Evolutionary conservation across 192 early-diverging fungal genomes (phyloP), one percentile per base, ranked within the genome.

Genomic region (Pecoramyces ruminantium): DNA sequence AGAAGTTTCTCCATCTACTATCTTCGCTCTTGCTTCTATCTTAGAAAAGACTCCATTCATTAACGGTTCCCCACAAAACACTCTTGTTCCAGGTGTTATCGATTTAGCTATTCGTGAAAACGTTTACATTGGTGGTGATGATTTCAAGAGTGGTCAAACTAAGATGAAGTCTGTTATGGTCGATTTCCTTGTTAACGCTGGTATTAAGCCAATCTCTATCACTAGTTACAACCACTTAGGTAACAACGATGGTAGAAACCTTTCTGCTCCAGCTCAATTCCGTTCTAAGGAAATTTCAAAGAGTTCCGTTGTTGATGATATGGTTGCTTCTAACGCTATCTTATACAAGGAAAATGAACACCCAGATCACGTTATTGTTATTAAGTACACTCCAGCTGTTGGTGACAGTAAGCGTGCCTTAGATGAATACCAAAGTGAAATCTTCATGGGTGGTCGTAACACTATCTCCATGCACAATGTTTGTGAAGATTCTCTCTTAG

Each of bases 241-340:
- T n/a, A n/a, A n/a, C n/a, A n/a, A n/a, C n/a, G 97, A 99, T 87
- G 97, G 97, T 77, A 94, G 92, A 90, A 99, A 99, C 91, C 90
- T 99, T 87, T 95, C 93, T 39, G 95, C 96, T 38, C 96, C 95
- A 21, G 90, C 94, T 88, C 97, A 99, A 92, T 99, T 99, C 92
- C 93, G 97, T 78, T 94, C 92, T 85, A 99, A 99, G 94, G 97
- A 99, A 86, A 99, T 99, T 86, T 96, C 95, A 83, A 99, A 99
- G 92, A 93, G 92, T 84, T 96, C 92, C 86, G 97, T 99, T 67
- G 97, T n/a, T n/a, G n/a, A n/a, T n/a, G n/a, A n/a, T n/a, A n/a
- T n/a, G n/a, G n/a, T n/a, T n/a, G n/a, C n/a, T n/a, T n/a, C n/a
- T n/a, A n/a, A n/a, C n/a, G n/a, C n/a, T n/a, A n/a, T n/a, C n/a